Conservation (phyloP, 345 rosid species). For the Arabidopsis arenosa region DNA sequence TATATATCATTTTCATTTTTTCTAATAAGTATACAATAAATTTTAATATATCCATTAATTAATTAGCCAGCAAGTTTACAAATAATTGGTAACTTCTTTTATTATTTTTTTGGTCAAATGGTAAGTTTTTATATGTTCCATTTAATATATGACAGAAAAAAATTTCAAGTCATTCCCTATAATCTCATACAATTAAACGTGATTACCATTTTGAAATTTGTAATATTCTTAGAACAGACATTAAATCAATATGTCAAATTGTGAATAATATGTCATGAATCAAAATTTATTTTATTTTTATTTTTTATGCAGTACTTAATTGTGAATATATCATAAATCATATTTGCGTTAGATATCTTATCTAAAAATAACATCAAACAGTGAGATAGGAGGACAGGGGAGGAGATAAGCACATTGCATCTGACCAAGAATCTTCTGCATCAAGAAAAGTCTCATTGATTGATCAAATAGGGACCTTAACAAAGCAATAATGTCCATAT, state of each 20-base stretch:
- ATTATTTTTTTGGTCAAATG: neutral
- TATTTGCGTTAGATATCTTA: neutral
- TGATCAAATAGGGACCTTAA: constrained; percentile 29
- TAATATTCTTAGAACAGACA: too few species aligned
- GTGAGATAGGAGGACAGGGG: neutral
- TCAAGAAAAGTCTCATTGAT: constrained; percentile 24
- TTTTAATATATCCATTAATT: neutral
- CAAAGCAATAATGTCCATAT: constrained; percentile 22
- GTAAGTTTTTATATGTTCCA: neutral
- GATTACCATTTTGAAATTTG: neutral
- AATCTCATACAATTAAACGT: neutral
- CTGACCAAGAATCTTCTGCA: neutral
- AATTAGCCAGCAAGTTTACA: neutral
- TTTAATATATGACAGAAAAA: neutral
- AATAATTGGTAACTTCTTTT: neutral
- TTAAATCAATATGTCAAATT: too few species aligned
- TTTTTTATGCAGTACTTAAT: too few species aligned
- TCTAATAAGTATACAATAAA: too few species aligned
- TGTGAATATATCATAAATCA: neutral
- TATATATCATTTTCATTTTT: too few species aligned
- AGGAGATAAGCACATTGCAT: neutral
- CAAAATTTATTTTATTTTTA: too few species aligned
- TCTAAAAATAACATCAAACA: constrained; percentile 6
- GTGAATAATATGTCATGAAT: too few species aligned
- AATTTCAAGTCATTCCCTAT: neutral